Percentiles rank a stretch among this genome's conserved stretches.
Evolutionary conservation across 2,329 filamentous ascomycete genomes (phyloP).

Genomic region (Nothomitra cinnamomea): DNA sequence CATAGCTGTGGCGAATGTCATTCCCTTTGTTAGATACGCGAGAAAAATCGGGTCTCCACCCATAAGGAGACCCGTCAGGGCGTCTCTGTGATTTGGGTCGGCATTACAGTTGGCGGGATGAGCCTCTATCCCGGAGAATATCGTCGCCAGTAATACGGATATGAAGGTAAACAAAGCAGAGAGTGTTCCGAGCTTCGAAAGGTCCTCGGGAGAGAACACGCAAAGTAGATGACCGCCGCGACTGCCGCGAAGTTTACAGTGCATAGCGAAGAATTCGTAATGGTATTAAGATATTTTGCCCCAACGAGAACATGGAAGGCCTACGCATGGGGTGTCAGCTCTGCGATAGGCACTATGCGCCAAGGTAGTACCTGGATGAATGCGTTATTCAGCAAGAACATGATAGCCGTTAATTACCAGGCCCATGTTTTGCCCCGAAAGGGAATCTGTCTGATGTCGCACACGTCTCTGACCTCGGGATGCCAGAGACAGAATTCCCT

Average conservation of each 20-base stretch:
- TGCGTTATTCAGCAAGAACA: constrained; percentile 90
- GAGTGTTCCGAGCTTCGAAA: constrained; percentile 61
- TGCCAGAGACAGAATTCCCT: constrained; percentile 87
- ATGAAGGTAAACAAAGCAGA: constrained; percentile 83
- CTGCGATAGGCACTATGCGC: not conserved
- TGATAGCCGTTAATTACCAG: constrained; percentile 53
- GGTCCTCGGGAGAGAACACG: constrained; percentile 72
- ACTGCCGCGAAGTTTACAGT: constrained; percentile 68
- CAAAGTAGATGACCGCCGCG: constrained; percentile 55
- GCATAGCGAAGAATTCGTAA: constrained; percentile 54
- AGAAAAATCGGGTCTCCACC: constrained; percentile 50
- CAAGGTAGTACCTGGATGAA: constrained; percentile 48
- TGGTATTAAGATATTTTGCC: constrained; percentile 79
- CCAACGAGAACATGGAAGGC: constrained; percentile 70
- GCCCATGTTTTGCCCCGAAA: constrained; percentile 71
- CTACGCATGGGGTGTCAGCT: constrained; percentile 22
- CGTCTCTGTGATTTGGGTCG: constrained; percentile 22
- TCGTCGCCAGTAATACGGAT: constrained; percentile 66
- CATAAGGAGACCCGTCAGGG: constrained; percentile 13
- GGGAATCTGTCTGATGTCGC: constrained; percentile 87
- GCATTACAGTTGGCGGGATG: constrained; percentile 53
- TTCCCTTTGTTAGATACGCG: constrained; percentile 48
- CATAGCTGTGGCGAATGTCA: constrained; percentile 67
- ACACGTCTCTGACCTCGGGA: constrained; percentile 81
- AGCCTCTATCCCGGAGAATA: constrained; percentile 61